Conservation (phyloP, 2,329 filamentous ascomycete genomes). For the Ambrosiella cleistominuta region DNA sequence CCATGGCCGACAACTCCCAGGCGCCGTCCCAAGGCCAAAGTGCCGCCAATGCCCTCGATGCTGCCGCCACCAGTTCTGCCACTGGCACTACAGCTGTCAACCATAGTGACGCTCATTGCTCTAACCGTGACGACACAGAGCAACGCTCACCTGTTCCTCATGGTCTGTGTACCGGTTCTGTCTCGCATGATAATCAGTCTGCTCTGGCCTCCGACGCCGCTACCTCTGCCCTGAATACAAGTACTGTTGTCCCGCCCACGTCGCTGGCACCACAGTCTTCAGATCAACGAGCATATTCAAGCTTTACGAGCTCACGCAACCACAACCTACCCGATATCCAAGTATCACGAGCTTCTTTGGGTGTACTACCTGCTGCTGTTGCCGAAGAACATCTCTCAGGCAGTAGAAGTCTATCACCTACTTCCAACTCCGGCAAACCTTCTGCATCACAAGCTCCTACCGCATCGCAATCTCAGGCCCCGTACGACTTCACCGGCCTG, state of each 20-base stretch:
- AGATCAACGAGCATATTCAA: background rate
- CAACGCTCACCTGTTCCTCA: background rate
- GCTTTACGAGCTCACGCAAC: background rate
- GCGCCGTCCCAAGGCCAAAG: background rate
- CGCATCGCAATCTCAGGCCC: background rate
- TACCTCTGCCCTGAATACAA: background rate
- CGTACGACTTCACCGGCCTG: constrained; percentile 5
- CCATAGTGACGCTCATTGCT: background rate
- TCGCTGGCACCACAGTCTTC: background rate
- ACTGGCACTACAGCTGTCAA: constrained; percentile 5
- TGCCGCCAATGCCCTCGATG: background rate
- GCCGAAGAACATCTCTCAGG: background rate
- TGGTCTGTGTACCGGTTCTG: background rate
- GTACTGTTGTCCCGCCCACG: background rate
- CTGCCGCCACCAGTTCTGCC: background rate
- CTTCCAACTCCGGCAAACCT: background rate
- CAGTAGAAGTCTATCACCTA: background rate
- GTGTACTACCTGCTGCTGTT: background rate
- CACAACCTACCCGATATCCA: background rate
- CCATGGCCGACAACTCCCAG: constrained; percentile 3
- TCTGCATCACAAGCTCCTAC: background rate
- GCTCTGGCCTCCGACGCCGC: background rate
- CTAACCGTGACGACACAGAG: background rate
- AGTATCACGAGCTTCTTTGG: background rate
- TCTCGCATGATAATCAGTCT: constrained; percentile 3